phyloP scores from a whole-genome alignment of 2,329 filamentous ascomycete genomes.

The Colletotrichum spaethianum region DNA sequence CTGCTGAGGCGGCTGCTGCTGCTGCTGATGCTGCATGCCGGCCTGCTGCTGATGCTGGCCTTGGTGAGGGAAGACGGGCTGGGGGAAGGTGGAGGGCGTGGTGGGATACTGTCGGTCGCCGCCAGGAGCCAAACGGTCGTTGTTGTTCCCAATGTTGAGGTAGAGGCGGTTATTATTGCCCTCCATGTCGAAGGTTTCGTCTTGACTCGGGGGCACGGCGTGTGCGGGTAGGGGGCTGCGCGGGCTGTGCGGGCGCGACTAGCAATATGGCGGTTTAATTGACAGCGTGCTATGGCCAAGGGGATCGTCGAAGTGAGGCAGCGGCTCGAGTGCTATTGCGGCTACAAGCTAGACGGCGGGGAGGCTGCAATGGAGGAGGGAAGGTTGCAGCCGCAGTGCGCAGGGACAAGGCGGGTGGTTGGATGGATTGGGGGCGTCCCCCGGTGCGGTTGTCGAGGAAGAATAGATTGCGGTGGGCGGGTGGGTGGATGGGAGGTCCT shows the following conservation, averaged over 20 bases:
- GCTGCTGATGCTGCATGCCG: constrained; percentile 48
- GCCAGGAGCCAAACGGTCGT: constrained; percentile 72
- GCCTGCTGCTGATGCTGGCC: constrained; percentile 55
- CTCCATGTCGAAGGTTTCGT: constrained; percentile 60
- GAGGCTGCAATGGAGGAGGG: constrained; percentile 21
- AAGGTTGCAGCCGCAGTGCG: constrained; percentile 35
- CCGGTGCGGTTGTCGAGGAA: constrained; percentile 30
- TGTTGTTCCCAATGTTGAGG: constrained; percentile 77
- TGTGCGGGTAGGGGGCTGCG: constrained; percentile 27
- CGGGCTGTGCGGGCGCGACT: constrained; percentile 30
- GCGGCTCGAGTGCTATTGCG: constrained; percentile 13
- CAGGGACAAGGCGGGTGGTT: constrained; percentile 40
- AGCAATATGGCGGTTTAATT: constrained; percentile 35
- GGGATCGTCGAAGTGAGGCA: constrained; percentile 13
- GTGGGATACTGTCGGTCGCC: constrained; percentile 83
- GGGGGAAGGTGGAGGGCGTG: constrained; percentile 95
- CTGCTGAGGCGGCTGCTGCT: constrained; percentile 50
- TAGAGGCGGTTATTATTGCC: constrained; percentile 73
- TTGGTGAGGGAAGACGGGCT: constrained; percentile 77
- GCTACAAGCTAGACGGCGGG: constrained; percentile 20
- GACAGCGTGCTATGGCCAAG: constrained; percentile 21
- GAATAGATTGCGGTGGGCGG: constrained; percentile 40
- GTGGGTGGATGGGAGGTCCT: constrained; percentile 23
- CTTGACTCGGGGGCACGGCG: constrained; percentile 26
- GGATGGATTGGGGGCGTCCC: constrained; percentile 32